phyloP scores from a whole-genome alignment of 108 stramenopile species.

The Conticribra weissflogii region DNA sequence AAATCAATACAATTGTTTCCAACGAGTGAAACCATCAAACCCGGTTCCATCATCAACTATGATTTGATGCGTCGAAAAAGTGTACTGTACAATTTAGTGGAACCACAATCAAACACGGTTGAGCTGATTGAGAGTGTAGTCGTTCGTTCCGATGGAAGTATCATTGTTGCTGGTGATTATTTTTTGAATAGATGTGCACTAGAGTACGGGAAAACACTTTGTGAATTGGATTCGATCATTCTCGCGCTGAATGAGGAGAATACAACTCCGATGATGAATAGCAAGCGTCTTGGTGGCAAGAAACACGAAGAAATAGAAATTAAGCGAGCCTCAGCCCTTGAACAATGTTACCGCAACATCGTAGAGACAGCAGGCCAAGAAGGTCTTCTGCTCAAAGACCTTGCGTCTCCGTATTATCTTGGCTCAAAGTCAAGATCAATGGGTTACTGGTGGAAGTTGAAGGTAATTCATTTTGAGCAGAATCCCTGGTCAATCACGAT shows the following conservation, averaged over 20 bases:
- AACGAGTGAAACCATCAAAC: conserved; percentile 24
- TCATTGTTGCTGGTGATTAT: conserved; percentile 59
- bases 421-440: conserved; percentile 53
- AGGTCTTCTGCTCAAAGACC: conserved; percentile 83
- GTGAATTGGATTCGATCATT: conserved; percentile 65
- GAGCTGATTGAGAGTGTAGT: conserved; percentile 67
- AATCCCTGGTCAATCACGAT: conserved; percentile 20
- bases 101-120: conserved; percentile 60
- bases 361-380: conserved; percentile 73
- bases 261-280: conserved; percentile 35
- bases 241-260: conserved; percentile 34
- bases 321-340: conserved; percentile 58
- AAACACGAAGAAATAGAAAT: conserved; percentile 63
- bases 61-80: conserved; percentile 62
- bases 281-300: conserved; percentile 30
- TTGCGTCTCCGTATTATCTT: conserved; percentile 71
- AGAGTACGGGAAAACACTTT: conserved; percentile 41
- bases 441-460: conserved; percentile 77
- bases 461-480: conserved; percentile 32
- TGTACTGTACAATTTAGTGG: conserved; percentile 69
- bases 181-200: conserved; percentile 47
- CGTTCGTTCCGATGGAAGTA: conserved; percentile 75
- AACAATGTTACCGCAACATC: conserved; percentile 61
- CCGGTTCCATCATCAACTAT: conserved; percentile 74
- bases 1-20: conserved; percentile 43